Conservation (phyloP, 192 early-diverging fungal genomes). For the Podila verticillata region DNA sequence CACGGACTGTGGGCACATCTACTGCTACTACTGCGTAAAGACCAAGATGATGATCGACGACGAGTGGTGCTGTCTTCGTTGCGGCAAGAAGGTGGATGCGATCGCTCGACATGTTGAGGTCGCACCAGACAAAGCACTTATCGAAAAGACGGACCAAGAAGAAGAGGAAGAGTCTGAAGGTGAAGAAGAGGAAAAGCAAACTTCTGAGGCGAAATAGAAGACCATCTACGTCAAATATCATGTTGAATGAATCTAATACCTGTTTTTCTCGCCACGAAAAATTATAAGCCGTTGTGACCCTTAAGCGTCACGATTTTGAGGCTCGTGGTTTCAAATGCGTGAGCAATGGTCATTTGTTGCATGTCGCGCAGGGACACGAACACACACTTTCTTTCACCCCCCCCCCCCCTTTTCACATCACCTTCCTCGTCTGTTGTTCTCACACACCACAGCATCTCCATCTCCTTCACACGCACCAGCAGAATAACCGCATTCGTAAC, state of each 20-base stretch:
- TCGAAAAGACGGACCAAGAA: constrained; percentile 31
- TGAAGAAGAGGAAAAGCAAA: constrained; percentile 9
- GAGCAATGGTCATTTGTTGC: not conserved
- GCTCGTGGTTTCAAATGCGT: not conserved
- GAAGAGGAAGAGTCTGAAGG: constrained; percentile 18
- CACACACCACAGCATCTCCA: too few species aligned
- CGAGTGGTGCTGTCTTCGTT: constrained; percentile 82
- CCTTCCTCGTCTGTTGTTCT: too few species aligned
- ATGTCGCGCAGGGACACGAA: not conserved
- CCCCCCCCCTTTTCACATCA: too few species aligned
- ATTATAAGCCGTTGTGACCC: not conserved
- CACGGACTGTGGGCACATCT: constrained; percentile 85
- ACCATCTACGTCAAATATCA: not conserved
- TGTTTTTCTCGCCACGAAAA: not conserved
- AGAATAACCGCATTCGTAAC: too few species aligned
- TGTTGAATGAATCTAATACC: too few species aligned
- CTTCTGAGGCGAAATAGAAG: not conserved
- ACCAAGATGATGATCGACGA: constrained; percentile 78
- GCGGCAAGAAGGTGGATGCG: constrained; percentile 70
- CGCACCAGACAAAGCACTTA: constrained; percentile 54
- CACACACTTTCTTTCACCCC: too few species aligned
- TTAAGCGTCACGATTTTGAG: not conserved
- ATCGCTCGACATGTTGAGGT: constrained; percentile 61
- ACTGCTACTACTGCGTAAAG: constrained; percentile 93
- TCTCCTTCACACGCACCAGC: too few species aligned